Percentiles rank a stretch among this genome's conserved stretches.
Evolutionary conservation across 345 rosid species (phyloP).

Genomic region (Sisymbrium altissimum): DNA sequence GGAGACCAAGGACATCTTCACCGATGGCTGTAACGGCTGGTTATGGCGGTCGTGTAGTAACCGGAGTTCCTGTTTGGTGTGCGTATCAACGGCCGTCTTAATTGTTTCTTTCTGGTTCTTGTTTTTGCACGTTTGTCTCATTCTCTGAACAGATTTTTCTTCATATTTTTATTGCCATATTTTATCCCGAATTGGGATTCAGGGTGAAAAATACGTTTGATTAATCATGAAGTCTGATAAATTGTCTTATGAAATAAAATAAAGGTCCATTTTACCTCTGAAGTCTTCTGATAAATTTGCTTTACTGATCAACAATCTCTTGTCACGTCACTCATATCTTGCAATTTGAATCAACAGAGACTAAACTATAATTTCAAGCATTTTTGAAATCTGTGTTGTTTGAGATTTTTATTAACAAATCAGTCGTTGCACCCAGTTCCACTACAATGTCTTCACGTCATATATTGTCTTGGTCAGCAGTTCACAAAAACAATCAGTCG

Average conservation of each 20-base stretch:
- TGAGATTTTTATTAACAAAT: background rate
- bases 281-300: background rate
- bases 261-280: background rate
- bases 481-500: background rate
- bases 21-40: slow-evolving; percentile 10
- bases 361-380: background rate
- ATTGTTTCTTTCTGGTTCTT: background rate
- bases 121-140: background rate
- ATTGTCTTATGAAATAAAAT: background rate
- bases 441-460: background rate
- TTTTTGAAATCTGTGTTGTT: background rate
- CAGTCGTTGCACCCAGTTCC: background rate
- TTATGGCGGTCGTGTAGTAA: slow-evolving; percentile 31
- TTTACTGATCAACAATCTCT: background rate
- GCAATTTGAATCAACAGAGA: background rate
- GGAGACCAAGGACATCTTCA: slow-evolving; percentile 13
- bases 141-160: background rate
- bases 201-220: background rate
- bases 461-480: background rate
- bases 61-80: slow-evolving; percentile 49
- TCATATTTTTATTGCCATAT: background rate
- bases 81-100: slow-evolving; percentile 8
- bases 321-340: background rate
- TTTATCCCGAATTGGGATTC: background rate
- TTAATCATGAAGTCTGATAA: background rate